A percentile compares a stretch with the other conserved stretches of the same genome.
Evolutionary conservation across 768 basidiomycete genomes (phyloP).

Genomic region (Pulveroboletus sp.): DNA sequence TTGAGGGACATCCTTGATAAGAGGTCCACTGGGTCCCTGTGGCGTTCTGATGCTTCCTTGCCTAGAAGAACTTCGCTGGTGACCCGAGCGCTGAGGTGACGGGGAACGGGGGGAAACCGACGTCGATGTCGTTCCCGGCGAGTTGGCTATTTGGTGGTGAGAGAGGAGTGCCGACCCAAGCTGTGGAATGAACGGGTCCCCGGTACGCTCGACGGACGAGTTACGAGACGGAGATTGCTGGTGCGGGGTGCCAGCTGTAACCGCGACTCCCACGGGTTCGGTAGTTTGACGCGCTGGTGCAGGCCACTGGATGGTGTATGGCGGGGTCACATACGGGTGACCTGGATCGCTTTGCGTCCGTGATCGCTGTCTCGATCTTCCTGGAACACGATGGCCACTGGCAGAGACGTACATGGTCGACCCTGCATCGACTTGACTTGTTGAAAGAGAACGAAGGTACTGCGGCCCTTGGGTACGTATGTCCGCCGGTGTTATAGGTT

Average conservation of each 20-base stretch:
- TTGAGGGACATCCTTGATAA: constrained; percentile 18
- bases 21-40: constrained; percentile 11
- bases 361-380: constrained; percentile 12
- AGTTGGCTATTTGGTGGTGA: constrained; percentile 3
- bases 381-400: constrained; percentile 6
- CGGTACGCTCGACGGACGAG: constrained; percentile 20
- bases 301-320: constrained; percentile 25
- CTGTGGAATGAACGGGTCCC: constrained; percentile 11
- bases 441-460: background rate
- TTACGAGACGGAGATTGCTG: constrained; percentile 18
- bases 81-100: constrained; percentile 15
- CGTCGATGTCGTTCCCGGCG: constrained; percentile 10
- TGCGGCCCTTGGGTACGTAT: background rate
- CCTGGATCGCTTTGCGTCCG: constrained; percentile 25
- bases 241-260: background rate
- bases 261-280: constrained; percentile 14
- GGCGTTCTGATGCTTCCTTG: constrained; percentile 16
- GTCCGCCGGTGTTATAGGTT: background rate
- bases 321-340: constrained; percentile 17
- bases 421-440: background rate
- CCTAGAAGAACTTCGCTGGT: constrained; percentile 16
- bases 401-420: constrained; percentile 15
- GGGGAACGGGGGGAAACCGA: constrained; percentile 16
- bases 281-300: constrained; percentile 22
- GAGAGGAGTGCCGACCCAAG: constrained; percentile 10